Evolutionary conservation across 257 asterid genomes (phyloP), one percentile per base, ranked within the genome.

Genomic region (Solanum commersonii): DNA sequence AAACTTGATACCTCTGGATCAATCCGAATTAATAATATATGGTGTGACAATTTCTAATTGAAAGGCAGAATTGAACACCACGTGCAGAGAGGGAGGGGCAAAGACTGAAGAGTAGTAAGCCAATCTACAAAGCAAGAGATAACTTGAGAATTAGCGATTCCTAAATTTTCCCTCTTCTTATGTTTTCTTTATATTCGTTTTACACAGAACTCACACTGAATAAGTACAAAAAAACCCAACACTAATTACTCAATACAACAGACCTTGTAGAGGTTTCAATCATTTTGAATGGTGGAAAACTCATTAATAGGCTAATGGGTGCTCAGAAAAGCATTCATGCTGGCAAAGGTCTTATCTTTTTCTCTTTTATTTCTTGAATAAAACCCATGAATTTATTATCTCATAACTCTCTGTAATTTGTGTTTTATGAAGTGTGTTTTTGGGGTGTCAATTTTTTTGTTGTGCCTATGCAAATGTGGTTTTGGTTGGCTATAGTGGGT

Each of bases 311-410:
- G 35, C 67, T 92, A 92, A 96, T 97, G 99, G 99, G 99, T 88
- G 99, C 98, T 94, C 98, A 95, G 93, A 94, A 94, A 90, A 97
- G 99, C 94, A 93, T 97, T 93, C 99, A 94, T 77, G 99, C 98
- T 77, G 99, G 99, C 91, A 96, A 96, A 89, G 99, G 99, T 96
- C 88, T 52, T 9, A 84, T 22, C 40, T 44, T 25, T 76, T 84
- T 87, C 71, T 65, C 44, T 38, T 23, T 22, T 1, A 7, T 71
- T 31, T 83, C 20, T 11, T 37, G 34, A 37, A 76, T 76, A 37
- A 37, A 22, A 73, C 13, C 7, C 16, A 34, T 2, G 12, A 20
- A 22, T 37, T 74, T 37, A 74, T 65, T n/a, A 87, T 67, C 77
- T 74, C 71, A 60, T 33, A 59, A 11, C 52, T 56, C 65, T 77